Conservation (phyloP, 169 alveolate species). For the Eimeria tenella region DNA sequence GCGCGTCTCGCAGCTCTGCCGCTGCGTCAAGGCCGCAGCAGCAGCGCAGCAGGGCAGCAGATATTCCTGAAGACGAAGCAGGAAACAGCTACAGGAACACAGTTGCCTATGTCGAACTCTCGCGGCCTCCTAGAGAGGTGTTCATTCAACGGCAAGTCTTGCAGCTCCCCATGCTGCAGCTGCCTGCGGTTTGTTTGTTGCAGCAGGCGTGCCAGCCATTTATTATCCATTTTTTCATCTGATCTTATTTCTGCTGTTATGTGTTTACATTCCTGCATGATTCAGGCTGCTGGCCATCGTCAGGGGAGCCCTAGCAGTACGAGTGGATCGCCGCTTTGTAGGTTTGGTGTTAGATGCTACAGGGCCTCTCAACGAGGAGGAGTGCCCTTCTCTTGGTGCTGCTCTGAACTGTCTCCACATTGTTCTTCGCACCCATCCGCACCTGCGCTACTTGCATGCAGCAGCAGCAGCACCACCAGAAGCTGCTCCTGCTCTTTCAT, state of each 20-base stretch:
- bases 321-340: constrained; percentile 41
- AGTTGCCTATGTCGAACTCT: constrained; percentile 28
- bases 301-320: constrained; percentile 21
- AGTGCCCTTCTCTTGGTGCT: neutral
- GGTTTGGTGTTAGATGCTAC: constrained; percentile 21
- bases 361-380: constrained; percentile 25
- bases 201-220: neutral
- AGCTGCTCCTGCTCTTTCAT: neutral
- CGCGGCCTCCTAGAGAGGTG: constrained; percentile 50
- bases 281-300: constrained; percentile 17
- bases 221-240: neutral
- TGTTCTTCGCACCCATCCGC: constrained; percentile 29
- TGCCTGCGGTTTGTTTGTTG: neutral
- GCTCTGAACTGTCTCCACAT: constrained; percentile 59
- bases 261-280: neutral
- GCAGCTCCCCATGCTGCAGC: neutral
- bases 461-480: constrained; percentile 39
- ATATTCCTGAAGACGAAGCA: constrained; percentile 18
- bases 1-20: neutral
- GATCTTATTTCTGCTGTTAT: constrained; percentile 15
- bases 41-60: constrained; percentile 4
- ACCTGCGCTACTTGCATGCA: constrained; percentile 27
- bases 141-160: neutral
- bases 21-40: constrained; percentile 49
- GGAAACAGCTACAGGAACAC: neutral